Evolutionary conservation across 352 stramenopile genomes (phyloP).

Genomic region (Globisporangium splendens): DNA sequence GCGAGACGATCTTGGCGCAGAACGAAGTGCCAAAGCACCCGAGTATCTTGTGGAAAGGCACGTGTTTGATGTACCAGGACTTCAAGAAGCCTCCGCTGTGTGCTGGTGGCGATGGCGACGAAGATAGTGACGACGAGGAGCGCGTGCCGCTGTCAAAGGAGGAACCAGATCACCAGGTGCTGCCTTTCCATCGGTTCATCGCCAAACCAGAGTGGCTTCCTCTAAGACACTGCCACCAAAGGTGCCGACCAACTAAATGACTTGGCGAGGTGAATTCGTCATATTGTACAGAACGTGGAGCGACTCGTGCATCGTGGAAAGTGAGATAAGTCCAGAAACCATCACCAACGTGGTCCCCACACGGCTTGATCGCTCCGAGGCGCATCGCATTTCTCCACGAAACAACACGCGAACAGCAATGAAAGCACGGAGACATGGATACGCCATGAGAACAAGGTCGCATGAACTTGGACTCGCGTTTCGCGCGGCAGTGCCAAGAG

Average conservation of each 20-base stretch:
- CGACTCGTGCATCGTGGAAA: no score
- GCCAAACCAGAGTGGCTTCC: constrained; percentile 45
- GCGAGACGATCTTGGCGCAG: constrained; percentile 58
- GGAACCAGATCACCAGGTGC: constrained; percentile 18
- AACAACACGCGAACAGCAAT: not conserved
- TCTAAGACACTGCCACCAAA: no score
- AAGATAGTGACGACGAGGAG: constrained; percentile 12
- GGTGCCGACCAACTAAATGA: not conserved
- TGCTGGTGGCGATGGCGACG: constrained; percentile 17
- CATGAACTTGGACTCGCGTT: no score
- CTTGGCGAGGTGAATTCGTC: not conserved
- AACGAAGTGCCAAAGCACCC: constrained; percentile 51
- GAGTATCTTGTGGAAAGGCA: constrained; percentile 62
- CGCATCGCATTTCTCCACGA: not conserved
- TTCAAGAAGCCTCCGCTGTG: constrained; percentile 46
- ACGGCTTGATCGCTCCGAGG: not conserved
- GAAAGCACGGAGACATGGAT: not conserved
- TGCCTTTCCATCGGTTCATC: constrained; percentile 59
- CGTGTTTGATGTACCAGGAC: constrained; percentile 62
- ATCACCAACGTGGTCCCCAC: constrained; percentile 8
- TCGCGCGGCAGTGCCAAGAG: no score
- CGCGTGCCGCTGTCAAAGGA: constrained; percentile 4
- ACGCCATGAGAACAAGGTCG: no score
- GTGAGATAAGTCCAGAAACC: constrained; percentile 15
- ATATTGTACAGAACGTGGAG: not conserved